Conservation (phyloP, 805 yeast genomes). For the Ogataea dorogensis region DNA sequence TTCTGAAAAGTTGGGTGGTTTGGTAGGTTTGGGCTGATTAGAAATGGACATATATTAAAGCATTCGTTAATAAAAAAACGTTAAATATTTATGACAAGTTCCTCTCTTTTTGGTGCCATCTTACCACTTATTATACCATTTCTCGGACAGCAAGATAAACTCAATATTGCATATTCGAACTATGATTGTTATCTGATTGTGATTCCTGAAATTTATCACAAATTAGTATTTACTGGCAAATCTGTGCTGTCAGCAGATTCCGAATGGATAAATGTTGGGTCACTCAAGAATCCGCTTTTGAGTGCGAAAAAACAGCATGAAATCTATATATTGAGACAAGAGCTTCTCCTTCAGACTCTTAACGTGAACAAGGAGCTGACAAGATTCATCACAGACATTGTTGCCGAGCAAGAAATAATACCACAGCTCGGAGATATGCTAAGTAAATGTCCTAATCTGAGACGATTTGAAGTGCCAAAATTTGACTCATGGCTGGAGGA, state of each 20-base stretch:
- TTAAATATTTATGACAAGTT: slow-evolving; percentile 4
- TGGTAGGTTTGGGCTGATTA: too few species aligned
- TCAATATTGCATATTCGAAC: slow-evolving; percentile 34
- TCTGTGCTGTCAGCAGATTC: slow-evolving; percentile 36
- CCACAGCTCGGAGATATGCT: slow-evolving; percentile 24
- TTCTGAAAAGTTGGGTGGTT: slow-evolving; percentile 2
- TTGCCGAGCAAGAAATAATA: slow-evolving; percentile 33
- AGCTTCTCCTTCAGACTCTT: slow-evolving; percentile 39
- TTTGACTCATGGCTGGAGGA: slow-evolving; percentile 5
- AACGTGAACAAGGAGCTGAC: slow-evolving; percentile 36
- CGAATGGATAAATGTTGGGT: slow-evolving; percentile 39
- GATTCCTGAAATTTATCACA: slow-evolving; percentile 36
- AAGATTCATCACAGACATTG: slow-evolving; percentile 33
- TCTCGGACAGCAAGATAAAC: slow-evolving; percentile 41
- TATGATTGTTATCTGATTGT: slow-evolving; percentile 33
- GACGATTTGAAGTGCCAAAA: slow-evolving; percentile 15
- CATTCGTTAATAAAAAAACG: background rate
- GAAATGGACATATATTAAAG: slow-evolving; percentile 4
- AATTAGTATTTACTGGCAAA: slow-evolving; percentile 36
- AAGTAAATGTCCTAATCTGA: slow-evolving; percentile 16
- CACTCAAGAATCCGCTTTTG: slow-evolving; percentile 34
- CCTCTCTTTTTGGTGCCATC: slow-evolving; percentile 24
- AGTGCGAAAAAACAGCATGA: slow-evolving; percentile 37
- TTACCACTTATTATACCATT: slow-evolving; percentile 23
- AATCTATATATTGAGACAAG: slow-evolving; percentile 39